Base-by-base conservation (phyloP, 139 green algal genomes). In the Chlorella sp. region DNA sequence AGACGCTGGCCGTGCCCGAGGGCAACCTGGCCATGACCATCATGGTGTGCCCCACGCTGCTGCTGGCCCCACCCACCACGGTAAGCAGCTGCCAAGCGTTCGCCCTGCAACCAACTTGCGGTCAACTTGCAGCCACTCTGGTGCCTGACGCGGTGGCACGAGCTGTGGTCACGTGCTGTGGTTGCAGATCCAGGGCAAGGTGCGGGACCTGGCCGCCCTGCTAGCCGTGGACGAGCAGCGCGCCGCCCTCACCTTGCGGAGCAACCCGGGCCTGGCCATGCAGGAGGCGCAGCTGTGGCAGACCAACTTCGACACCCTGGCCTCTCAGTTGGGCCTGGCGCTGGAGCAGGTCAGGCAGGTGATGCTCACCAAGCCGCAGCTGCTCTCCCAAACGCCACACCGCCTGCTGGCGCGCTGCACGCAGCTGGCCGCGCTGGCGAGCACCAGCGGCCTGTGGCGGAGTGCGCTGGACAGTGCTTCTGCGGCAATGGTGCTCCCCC, bases 241-340 rank as follows among this genome's bases (percentile, higher is more conserved):
- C n/a, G n/a, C n/a, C n/a, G n/a, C n/a, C n/a, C n/a, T n/a, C n/a
- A n/a, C n/a, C n/a, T n/a, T n/a, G n/a, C n/a, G n/a, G n/a, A n/a
- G n/a, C n/a, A n/a, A n/a, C n/a, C n/a, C n/a, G n/a, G n/a, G n/a
- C n/a, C n/a, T n/a, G n/a, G n/a, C n/a, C n/a, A n/a, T n/a, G n/a
- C n/a, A n/a, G n/a, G n/a, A n/a, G n/a, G n/a, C n/a, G n/a, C n/a
- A 69, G 59, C 55, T 71, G 49, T 81, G 75, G 75, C 75, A 81
- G 42, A 71, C 75, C 30, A 77, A 77, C 35, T 64, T 76, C 22
- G 70, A 74, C 31, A 67, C 70, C 5, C 22, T 81, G 3, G 51
- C 31, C 14, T 35, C 35, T 3, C 23, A 66, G 42, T 30, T 77
- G 64, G 64, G 70, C 3, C 27, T 77, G 23, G 36, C 5, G 0